Conservation (phyloP, 164 flowering plant genomes). For the Saururus chinensis region DNA sequence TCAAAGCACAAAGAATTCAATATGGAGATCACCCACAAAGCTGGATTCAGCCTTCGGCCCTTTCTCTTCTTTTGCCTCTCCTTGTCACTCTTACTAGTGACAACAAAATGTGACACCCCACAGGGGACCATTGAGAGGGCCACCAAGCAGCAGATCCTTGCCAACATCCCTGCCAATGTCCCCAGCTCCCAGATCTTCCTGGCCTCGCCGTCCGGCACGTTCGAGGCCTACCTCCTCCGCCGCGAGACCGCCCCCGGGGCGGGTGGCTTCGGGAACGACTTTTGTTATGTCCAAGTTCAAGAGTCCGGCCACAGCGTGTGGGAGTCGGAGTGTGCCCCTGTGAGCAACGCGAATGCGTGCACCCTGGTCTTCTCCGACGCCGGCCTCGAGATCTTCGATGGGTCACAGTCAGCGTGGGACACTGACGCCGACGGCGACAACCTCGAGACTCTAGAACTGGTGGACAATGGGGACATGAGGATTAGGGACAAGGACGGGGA, state of each 20-base stretch:
- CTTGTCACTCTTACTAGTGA: conserved; percentile 5
- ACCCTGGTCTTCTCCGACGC: conserved; percentile 24
- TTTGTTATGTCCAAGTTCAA: conserved; percentile 34
- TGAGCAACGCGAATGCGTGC: conserved; percentile 29
- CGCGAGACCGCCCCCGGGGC: conserved; percentile 23
- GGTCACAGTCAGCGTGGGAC: conserved; percentile 30
- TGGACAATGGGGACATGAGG: conserved; percentile 33
- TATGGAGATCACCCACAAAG: no score
- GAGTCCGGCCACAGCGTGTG: conserved; percentile 20
- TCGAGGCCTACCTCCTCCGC: conserved; percentile 24
- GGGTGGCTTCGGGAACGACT: conserved; percentile 30
- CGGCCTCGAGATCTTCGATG: conserved; percentile 36
- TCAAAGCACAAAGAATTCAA: no score
- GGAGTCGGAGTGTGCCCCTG: conserved; percentile 34
- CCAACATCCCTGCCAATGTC: conserved; percentile 14
- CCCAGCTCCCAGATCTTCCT: conserved; percentile 18
- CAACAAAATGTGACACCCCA: conserved; percentile 12
- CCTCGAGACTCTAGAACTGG: conserved; percentile 23
- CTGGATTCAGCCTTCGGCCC: no score
- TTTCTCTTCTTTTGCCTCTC: conserved; percentile 8
- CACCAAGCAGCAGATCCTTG: conserved; percentile 28
- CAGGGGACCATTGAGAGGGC: conserved; percentile 25
- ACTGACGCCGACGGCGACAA: conserved; percentile 20
- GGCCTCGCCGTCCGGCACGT: conserved; percentile 29
- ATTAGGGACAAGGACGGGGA: conserved; percentile 28